Conservation (phyloP, 805 yeast species). For the Metschnikowia bowlesiae region DNA sequence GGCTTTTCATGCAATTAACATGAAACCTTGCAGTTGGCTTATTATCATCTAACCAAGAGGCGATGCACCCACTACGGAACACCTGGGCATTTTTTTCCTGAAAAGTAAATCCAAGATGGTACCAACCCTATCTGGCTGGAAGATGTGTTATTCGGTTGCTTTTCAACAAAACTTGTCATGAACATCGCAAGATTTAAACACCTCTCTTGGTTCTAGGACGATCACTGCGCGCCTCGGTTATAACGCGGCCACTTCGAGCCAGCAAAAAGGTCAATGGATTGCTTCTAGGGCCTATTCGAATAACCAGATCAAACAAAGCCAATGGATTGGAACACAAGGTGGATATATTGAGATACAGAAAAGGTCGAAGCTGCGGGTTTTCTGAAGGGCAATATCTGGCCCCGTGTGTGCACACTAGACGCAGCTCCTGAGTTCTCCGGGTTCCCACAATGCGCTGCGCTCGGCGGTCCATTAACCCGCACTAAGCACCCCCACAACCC, state of each 20-base stretch:
- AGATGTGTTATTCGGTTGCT: background rate
- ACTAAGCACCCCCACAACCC: constrained; percentile 7
- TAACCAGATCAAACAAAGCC: background rate
- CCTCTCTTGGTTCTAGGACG: background rate
- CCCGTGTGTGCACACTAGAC: background rate
- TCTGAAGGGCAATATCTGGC: too few species aligned
- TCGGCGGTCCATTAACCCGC: constrained; percentile 3
- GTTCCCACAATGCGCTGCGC: background rate
- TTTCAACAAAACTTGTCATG: background rate
- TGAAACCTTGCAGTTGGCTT: too few species aligned
- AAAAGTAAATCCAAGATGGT: background rate
- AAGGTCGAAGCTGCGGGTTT: too few species aligned
- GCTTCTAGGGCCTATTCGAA: background rate
- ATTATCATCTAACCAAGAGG: too few species aligned
- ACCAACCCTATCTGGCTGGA: background rate
- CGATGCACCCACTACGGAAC: too few species aligned
- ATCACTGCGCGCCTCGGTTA: background rate
- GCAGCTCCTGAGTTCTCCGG: background rate
- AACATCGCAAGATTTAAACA: background rate
- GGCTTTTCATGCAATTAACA: too few species aligned
- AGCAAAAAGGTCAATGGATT: background rate
- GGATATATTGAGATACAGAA: background rate
- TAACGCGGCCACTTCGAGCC: background rate
- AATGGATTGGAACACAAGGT: background rate
- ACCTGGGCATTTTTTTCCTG: too few species aligned